These are phyloP conservation scores for Acidiella bohemica DNA, from an alignment of 495 filamentous ascomycete genomes.

Conservation along the genomic window DNA sequence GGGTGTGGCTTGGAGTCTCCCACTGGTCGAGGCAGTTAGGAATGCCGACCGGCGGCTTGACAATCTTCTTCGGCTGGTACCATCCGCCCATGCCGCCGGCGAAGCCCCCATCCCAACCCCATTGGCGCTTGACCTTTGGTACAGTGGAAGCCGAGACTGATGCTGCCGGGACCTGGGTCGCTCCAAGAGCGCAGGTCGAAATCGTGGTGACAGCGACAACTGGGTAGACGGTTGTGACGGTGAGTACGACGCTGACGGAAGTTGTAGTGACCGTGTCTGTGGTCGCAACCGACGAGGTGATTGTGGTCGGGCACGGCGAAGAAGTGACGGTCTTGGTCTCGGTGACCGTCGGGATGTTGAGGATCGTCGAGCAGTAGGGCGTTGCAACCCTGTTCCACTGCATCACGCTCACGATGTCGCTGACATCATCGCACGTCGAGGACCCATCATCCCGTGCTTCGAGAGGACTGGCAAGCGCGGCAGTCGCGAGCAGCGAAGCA, in stretches of 20 bases:
- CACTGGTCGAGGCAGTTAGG: background rate
- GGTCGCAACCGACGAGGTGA: background rate
- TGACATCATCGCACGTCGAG: background rate
- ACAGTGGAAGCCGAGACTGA: no score
- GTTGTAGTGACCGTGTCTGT: background rate
- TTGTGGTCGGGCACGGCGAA: background rate
- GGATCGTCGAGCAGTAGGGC: background rate
- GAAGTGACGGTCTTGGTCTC: background rate
- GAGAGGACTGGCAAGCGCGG: background rate
- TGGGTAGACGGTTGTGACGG: background rate
- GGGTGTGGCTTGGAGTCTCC: background rate
- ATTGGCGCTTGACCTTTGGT: no score
- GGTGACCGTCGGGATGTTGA: background rate
- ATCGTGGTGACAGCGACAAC: background rate
- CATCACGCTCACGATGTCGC: background rate
- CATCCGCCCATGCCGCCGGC: no score
- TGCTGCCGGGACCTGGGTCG: background rate
- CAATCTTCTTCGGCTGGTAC: no score
- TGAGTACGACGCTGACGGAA: background rate
- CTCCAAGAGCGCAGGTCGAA: background rate
- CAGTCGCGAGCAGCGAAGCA: background rate
- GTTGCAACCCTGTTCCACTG: background rate
- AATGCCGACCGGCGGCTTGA: background rate
- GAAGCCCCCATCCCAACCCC: no score
- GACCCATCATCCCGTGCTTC: background rate